A percentile compares a stretch with the other conserved stretches of the same genome.
Evolutionary conservation across 2,329 filamentous ascomycete species (phyloP).

Genomic region (Colletotrichum spaethianum): DNA sequence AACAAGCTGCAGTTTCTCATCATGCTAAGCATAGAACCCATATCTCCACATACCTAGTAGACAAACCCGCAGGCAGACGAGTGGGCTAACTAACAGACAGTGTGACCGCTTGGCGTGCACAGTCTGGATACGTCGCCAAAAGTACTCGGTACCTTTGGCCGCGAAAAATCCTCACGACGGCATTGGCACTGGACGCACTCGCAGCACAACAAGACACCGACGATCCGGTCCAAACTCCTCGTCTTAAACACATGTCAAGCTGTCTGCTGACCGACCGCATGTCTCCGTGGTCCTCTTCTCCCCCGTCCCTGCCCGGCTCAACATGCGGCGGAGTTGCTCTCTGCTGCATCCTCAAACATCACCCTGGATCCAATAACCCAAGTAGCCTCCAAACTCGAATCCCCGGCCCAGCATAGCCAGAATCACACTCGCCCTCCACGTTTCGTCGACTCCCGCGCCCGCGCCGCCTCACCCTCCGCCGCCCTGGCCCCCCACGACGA

Average conservation of each 20-base stretch:
- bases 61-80: background rate
- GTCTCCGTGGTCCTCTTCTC: conserved; percentile 40
- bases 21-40: background rate
- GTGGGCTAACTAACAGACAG: conserved; percentile 16
- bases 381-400: conserved; percentile 53
- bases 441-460: conserved; percentile 42
- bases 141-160: conserved; percentile 33
- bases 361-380: conserved; percentile 71
- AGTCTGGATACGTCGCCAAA: background rate
- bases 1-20: background rate
- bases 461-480: conserved; percentile 44
- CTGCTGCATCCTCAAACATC: conserved; percentile 67
- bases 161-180: conserved; percentile 39
- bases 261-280: conserved; percentile 42
- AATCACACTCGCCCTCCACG: conserved; percentile 41
- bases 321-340: conserved; percentile 72
- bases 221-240: conserved; percentile 40
- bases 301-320: conserved; percentile 48
- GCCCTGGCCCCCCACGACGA: conserved; percentile 41
- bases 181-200: conserved; percentile 33
- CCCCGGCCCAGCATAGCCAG: conserved; percentile 47
- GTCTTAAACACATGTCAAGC: conserved; percentile 39
- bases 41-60: too few species aligned
- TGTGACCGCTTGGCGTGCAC: background rate
- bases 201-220: conserved; percentile 43